Evolutionary conservation across 2,329 filamentous ascomycete species (phyloP).

Genomic region (Ophiostoma populinum): DNA sequence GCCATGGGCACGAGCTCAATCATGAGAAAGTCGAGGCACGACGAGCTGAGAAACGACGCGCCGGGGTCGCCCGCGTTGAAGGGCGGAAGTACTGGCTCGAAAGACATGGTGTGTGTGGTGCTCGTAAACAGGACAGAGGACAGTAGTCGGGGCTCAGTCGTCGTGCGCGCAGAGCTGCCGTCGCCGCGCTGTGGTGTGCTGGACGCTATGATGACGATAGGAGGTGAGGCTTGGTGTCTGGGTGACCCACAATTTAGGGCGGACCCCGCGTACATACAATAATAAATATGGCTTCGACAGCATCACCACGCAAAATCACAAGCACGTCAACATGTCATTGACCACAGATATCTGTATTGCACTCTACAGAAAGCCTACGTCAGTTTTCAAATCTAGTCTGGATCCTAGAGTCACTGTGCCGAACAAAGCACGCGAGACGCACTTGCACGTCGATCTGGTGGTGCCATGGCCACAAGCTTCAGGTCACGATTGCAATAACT

Average conservation of each 20-base stretch:
- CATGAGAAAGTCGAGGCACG: slow-evolving; percentile 82
- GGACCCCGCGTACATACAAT: not conserved
- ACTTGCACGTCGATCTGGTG: no score
- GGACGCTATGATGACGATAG: not conserved
- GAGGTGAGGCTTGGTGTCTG: not conserved
- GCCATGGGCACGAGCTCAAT: slow-evolving; percentile 95
- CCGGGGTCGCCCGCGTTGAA: slow-evolving; percentile 58
- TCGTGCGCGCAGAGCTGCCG: not conserved
- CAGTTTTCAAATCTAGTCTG: not conserved
- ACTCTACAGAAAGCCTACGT: not conserved
- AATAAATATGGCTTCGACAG: no score
- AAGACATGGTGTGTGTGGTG: slow-evolving; percentile 53
- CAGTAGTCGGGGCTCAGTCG: no score
- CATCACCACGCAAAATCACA: no score
- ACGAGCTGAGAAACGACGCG: slow-evolving; percentile 59
- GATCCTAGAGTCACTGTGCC: no score
- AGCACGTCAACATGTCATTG: no score
- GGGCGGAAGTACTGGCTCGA: slow-evolving; percentile 50
- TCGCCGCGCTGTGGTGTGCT: not conserved
- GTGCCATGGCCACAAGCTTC: no score
- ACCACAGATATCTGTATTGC: not conserved
- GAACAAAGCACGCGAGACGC: no score
- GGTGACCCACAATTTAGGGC: slow-evolving; percentile 1
- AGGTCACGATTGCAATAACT: no score
- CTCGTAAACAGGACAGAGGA: no score